Evolutionary conservation across 2,329 filamentous ascomycete species (phyloP).

Genomic region (Neopestalotiopsis rosae): DNA sequence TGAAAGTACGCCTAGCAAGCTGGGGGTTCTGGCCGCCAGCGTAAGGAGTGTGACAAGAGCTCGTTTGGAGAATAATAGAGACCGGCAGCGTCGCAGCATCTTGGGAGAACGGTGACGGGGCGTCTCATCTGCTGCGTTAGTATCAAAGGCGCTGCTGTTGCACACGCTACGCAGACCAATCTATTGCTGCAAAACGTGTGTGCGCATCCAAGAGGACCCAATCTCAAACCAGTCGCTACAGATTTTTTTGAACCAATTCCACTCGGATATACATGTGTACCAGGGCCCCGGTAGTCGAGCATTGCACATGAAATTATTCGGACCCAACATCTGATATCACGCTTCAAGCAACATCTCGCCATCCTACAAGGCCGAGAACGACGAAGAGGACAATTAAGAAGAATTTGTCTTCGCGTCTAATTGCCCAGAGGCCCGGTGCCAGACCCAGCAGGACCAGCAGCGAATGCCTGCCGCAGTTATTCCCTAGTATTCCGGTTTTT

Average conservation of each 20-base stretch:
- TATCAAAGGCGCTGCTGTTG: conserved; percentile 6
- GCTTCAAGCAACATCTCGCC: background rate
- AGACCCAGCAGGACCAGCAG: background rate
- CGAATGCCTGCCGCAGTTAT: background rate
- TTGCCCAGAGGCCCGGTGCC: background rate
- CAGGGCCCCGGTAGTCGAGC: background rate
- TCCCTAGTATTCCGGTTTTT: conserved; percentile 11
- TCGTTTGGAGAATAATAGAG: conserved; percentile 3
- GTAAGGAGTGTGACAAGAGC: conserved; percentile 7
- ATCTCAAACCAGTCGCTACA: conserved; percentile 8
- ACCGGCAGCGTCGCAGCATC: conserved; percentile 4
- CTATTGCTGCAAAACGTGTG: background rate
- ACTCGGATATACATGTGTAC: background rate
- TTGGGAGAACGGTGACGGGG: background rate
- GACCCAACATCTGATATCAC: conserved; percentile 9
- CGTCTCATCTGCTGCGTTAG: conserved; percentile 5
- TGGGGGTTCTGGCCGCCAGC: conserved; percentile 3
- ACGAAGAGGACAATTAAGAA: background rate
- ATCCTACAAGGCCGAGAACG: background rate
- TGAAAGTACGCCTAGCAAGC: background rate
- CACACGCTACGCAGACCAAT: conserved; percentile 12
- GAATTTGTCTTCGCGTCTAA: background rate
- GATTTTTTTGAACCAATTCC: background rate
- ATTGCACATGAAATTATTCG: background rate
- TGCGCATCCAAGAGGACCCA: conserved; percentile 8